Evolutionary conservation across 495 filamentous ascomycete genomes (phyloP), one percentile per base, ranked within the genome.

Genomic region (Platismatia glauca): DNA sequence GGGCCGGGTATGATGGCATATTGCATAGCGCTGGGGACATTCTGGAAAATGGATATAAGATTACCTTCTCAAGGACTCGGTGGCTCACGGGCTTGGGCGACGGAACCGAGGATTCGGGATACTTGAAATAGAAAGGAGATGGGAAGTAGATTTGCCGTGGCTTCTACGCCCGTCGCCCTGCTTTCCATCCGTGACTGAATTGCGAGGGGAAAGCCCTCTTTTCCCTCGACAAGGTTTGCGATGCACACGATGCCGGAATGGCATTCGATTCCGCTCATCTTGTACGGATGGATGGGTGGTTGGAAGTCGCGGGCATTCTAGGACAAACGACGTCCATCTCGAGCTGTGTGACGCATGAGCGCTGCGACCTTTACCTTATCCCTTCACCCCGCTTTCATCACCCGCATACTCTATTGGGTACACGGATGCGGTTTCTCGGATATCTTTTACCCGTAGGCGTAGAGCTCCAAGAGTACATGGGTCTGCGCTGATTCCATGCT

Each of bases 11-110:
- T 58, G 24, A 58, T 59, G 20, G 44, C 44, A 59, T 35, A 59
- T 35, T 59, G 58, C 58, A 59, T 59, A 59, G 58, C 58, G 58
- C 58, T 59, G 38, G 57, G 57, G 50, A 53, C 5, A 29, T 53
- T 53, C 50, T 33, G 50, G n/a, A n/a, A n/a, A n/a, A n/a, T n/a
- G n/a, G 50, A 53, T 29, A 53, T 53, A 33, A 33, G 29, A 33
- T 53, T 53, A 33, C 29, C 29, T 53, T 29, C 16, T 53, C 27
- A 16, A 31, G 41, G 12, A 58, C n/a, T 12, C 15, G 24, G 20
- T 58, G 37, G 37, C 56, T 38, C 37, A 27, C 15, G 38, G 56
- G 56, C 27, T 22, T 58, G 38, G 57, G 38, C 57, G 50, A 53
- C 20, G 50, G 50, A 53, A n/a, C 27, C 50, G 16, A 6, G 4